phyloP scores from a whole-genome alignment of 192 early-diverging fungal genomes.

The Coemansia sp. region DNA sequence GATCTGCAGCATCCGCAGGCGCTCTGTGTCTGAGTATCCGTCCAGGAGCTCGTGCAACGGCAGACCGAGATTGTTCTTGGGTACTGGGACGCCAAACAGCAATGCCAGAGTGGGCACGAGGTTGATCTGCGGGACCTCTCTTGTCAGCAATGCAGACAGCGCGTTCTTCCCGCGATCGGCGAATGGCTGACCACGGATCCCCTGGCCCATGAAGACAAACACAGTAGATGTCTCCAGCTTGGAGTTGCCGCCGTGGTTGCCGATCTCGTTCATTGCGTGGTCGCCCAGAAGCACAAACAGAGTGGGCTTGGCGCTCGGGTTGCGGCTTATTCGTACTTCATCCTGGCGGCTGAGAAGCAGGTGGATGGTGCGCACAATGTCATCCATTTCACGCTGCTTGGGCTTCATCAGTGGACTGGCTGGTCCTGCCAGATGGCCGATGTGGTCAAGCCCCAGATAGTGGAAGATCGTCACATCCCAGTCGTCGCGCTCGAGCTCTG shows the following conservation, averaged over 20 bases:
- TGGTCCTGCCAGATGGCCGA: conserved; percentile 74
- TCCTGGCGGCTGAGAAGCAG: conserved; percentile 53
- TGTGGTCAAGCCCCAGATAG: conserved; percentile 81
- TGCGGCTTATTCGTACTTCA: conserved; percentile 26
- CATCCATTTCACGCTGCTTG: conserved; percentile 79
- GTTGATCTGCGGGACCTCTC: conserved; percentile 48
- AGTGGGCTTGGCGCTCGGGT: conserved; percentile 56
- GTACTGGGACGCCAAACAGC: conserved; percentile 57
- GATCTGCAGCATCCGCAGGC: conserved; percentile 58
- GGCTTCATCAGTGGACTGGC: conserved; percentile 66
- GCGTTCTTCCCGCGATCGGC: conserved; percentile 22
- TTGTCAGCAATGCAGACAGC: conserved; percentile 26
- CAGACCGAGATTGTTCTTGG: conserved; percentile 53
- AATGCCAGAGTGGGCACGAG: conserved; percentile 52
- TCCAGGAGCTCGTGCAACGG: conserved; percentile 44
- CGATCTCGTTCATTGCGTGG: conserved; percentile 81
- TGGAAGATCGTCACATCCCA: conserved; percentile 79
- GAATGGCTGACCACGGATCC: conserved; percentile 19
- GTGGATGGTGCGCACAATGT: conserved; percentile 60
- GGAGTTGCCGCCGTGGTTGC: conserved; percentile 57
- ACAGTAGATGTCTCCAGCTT: conserved; percentile 55
- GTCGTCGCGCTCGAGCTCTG: conserved; percentile 56
- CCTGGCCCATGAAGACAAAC: conserved; percentile 53
- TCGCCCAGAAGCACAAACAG: conserved; percentile 79
- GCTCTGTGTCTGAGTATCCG: conserved; percentile 22